Evolutionary conservation across 2,329 filamentous ascomycete genomes (phyloP).

Genomic region (Penicillium sp.): DNA sequence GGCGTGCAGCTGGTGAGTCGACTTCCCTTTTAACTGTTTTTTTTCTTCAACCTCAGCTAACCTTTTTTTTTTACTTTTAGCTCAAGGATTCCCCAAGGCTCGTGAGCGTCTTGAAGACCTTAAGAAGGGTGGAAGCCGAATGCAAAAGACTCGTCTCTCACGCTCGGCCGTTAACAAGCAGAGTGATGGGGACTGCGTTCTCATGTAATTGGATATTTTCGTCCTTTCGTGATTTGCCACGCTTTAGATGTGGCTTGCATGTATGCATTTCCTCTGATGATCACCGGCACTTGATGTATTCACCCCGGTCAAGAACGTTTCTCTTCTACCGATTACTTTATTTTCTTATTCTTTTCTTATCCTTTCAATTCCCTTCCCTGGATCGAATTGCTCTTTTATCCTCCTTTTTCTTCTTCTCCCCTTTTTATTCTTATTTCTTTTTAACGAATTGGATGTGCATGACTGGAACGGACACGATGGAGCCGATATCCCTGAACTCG

Average conservation of each 20-base stretch:
- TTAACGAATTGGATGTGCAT: constrained; percentile 11
- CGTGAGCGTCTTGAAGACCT: constrained; percentile 90
- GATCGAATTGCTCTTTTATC: neutral
- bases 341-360: constrained; percentile 1
- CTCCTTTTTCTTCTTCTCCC: neutral
- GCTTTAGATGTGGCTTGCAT: neutral
- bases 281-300: constrained; percentile 16
- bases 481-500: constrained; percentile 9
- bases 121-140: constrained; percentile 72
- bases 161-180: constrained; percentile 80
- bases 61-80: constrained; percentile 47
- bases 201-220: constrained; percentile 35
- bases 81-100: constrained; percentile 92
- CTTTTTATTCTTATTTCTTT: constrained; percentile 3
- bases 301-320: neutral
- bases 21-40: neutral
- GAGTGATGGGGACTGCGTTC: constrained; percentile 79
- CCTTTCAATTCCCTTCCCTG: neutral
- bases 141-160: constrained; percentile 73
- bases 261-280: constrained; percentile 17
- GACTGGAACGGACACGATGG: constrained; percentile 13
- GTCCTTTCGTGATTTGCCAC: neutral
- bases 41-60: constrained; percentile 9
- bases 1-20: constrained; percentile 86
- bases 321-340: constrained; percentile 7